Evolutionary conservation across 805 yeast genomes (phyloP).

Genomic region (Candida saitoana): DNA sequence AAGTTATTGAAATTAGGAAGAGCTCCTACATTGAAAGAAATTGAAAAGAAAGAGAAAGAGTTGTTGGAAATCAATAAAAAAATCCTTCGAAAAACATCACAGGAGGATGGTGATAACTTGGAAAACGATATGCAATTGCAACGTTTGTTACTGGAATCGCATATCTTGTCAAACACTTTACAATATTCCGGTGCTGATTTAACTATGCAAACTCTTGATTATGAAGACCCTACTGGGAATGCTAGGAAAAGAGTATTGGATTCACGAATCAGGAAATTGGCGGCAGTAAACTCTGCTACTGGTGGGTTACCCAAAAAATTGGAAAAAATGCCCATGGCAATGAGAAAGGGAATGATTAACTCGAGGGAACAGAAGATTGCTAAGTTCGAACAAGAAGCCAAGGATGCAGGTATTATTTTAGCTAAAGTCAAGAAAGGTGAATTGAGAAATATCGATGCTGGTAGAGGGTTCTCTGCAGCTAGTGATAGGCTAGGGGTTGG

Average conservation of each 20-base stretch:
- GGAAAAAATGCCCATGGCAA: conserved; percentile 84
- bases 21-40: conserved; percentile 45
- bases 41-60: conserved; percentile 22
- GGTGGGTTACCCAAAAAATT: conserved; percentile 45
- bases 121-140: conserved; percentile 72
- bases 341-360: conserved; percentile 78
- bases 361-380: conserved; percentile 49
- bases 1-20: conserved; percentile 58
- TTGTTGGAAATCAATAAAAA: conserved; percentile 27
- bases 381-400: conserved; percentile 71
- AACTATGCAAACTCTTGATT: conserved; percentile 58
- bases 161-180: conserved; percentile 46
- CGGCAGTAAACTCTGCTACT: conserved; percentile 38
- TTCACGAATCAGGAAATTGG: conserved; percentile 47
- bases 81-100: conserved; percentile 31
- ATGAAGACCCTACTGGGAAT: conserved; percentile 62
- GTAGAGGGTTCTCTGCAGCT: conserved; percentile 49
- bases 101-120: conserved; percentile 48
- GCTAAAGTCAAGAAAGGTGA: conserved; percentile 68
- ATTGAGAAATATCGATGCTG: conserved; percentile 52
- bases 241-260: conserved; percentile 63
- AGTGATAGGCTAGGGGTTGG: conserved; percentile 51
- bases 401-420: conserved; percentile 85
- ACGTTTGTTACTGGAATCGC: conserved; percentile 67
- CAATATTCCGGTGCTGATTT: conserved; percentile 63